These are phyloP conservation scores for Russula compacta DNA, from an alignment of 768 basidiomycete species.

Conservation along the genomic window DNA sequence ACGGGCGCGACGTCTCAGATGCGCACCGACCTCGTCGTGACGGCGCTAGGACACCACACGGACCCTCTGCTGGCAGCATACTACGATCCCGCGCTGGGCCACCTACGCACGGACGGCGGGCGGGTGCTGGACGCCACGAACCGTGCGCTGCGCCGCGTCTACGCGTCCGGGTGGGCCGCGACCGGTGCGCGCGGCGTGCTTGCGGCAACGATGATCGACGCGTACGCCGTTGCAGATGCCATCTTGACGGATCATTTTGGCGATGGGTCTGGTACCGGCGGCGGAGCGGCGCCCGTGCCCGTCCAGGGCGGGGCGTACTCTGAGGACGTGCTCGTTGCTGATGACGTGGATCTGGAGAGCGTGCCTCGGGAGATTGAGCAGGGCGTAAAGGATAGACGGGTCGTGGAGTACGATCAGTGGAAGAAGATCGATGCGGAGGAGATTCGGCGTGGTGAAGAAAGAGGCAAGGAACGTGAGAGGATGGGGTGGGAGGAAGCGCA, in stretches of 20 bases:
- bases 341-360: slow-evolving; percentile 30
- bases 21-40: slow-evolving; percentile 70
- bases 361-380: slow-evolving; percentile 41
- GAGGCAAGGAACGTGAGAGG: slow-evolving; percentile 68
- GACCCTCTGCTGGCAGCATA: slow-evolving; percentile 21
- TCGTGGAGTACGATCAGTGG: slow-evolving; percentile 70
- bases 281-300: not conserved
- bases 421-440: slow-evolving; percentile 66
- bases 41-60: slow-evolving; percentile 19
- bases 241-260: slow-evolving; percentile 51
- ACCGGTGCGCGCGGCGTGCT: slow-evolving; percentile 87
- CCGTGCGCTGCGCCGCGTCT: slow-evolving; percentile 48
- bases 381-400: slow-evolving; percentile 32
- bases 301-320: not conserved
- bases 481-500: slow-evolving; percentile 59
- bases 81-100: slow-evolving; percentile 27
- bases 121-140: slow-evolving; percentile 37
- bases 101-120: slow-evolving; percentile 45
- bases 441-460: slow-evolving; percentile 40
- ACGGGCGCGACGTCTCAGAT: slow-evolving; percentile 46
- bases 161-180: slow-evolving; percentile 91
- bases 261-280: not conserved
- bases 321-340: slow-evolving; percentile 26
- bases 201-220: slow-evolving; percentile 88
- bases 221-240: slow-evolving; percentile 67